phyloP scores from a whole-genome alignment of 1,284 basidiomycete genomes.

The Marasmius sp. region DNA sequence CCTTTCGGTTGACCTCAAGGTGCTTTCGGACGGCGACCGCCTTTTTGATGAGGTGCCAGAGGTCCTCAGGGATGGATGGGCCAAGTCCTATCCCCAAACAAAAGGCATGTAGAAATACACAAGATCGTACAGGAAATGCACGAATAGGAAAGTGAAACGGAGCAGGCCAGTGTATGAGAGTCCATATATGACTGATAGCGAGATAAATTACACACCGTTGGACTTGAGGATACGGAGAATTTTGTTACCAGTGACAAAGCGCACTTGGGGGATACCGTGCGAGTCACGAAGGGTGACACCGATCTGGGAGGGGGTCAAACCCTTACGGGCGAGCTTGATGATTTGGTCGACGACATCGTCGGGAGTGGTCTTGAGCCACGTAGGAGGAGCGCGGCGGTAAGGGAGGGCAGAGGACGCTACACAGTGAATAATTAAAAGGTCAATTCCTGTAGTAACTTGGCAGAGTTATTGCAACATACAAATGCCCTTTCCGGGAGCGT shows the following conservation, averaged over 20 bases:
- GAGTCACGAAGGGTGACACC: constrained; percentile 98
- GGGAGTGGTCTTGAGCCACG: constrained; percentile 96
- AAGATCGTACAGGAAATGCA: constrained; percentile 1
- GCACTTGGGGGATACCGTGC: constrained; percentile 96
- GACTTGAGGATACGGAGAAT: constrained; percentile 98
- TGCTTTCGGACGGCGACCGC: constrained; percentile 99
- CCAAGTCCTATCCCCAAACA: constrained; percentile 86
- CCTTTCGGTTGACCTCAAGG: constrained; percentile 97
- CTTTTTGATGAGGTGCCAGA: constrained; percentile 99
- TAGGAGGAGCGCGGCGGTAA: constrained; percentile 92
- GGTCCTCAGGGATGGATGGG: constrained; percentile 98
- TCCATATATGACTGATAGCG: constrained; percentile 11
- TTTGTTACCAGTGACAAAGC: constrained; percentile 99
- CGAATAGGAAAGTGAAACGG: constrained; percentile 18
- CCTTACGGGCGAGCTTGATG: constrained; percentile 96
- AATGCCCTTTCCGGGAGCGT: constrained; percentile 98
- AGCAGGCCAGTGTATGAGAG: constrained; percentile 28
- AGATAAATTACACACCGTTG: constrained; percentile 62
- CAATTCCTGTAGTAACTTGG: not conserved
- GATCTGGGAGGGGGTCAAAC: constrained; percentile 96
- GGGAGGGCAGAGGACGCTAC: constrained; percentile 96
- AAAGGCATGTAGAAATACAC: constrained; percentile 39
- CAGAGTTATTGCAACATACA: constrained; percentile 51
- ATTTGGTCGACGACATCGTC: constrained; percentile 97
- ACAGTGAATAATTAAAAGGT: not conserved